Conservation (phyloP, 2,329 filamentous ascomycete genomes). For the Verticillium longisporum region DNA sequence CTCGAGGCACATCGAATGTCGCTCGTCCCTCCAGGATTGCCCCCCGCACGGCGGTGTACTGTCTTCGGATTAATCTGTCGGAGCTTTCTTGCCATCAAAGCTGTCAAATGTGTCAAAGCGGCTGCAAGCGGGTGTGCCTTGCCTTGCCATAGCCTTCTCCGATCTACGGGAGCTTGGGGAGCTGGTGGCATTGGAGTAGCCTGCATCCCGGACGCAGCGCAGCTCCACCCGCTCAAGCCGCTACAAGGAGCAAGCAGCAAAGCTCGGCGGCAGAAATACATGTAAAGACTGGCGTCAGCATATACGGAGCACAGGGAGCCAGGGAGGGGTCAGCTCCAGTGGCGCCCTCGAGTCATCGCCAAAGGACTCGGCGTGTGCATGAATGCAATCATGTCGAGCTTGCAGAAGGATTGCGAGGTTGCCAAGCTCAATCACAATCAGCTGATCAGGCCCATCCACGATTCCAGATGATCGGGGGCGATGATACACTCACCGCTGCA, state of each 20-base stretch:
- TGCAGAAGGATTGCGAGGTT: not conserved
- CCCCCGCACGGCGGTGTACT: too few species aligned
- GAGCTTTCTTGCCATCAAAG: not conserved
- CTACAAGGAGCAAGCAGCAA: too few species aligned
- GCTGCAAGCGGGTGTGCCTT: not conserved
- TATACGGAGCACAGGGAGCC: too few species aligned
- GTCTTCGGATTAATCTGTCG: not conserved
- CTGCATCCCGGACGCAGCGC: too few species aligned
- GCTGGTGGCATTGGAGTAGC: too few species aligned
- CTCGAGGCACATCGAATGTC: too few species aligned
- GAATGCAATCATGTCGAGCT: not conserved
- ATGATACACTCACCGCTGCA: too few species aligned
- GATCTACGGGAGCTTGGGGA: not conserved
- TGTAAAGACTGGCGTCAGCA: too few species aligned
- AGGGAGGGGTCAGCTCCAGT: not conserved
- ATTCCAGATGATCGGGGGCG: too few species aligned
- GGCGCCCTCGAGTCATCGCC: not conserved
- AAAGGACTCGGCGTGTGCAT: not conserved
- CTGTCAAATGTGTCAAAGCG: not conserved
- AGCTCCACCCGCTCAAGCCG: too few species aligned
- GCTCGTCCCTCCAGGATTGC: too few species aligned
- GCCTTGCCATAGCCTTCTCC: not conserved
- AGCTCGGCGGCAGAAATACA: too few species aligned
- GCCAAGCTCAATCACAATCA: not conserved
- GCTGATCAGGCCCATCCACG: not conserved